Evolutionary conservation across 768 basidiomycete species (phyloP).

Genomic region (Suillus plorans): DNA sequence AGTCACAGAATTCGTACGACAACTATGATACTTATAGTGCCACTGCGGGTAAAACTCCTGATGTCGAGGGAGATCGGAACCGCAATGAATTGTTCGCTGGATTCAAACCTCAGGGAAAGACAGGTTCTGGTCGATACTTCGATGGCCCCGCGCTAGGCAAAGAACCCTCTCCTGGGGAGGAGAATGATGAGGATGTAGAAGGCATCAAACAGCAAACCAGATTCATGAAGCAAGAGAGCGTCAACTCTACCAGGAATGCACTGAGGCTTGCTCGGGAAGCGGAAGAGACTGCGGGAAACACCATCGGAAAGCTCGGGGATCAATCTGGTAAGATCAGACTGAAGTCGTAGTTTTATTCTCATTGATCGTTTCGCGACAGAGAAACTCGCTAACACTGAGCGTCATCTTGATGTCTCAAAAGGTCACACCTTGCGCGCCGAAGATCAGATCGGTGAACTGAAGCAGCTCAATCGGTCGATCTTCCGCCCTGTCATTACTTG

Average conservation of each 20-base stretch:
- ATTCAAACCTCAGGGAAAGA: slow-evolving; percentile 54
- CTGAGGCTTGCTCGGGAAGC: slow-evolving; percentile 92
- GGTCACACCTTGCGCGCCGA: slow-evolving; percentile 85
- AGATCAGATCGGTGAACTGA: slow-evolving; percentile 91
- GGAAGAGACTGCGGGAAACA: slow-evolving; percentile 91
- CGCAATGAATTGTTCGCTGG: slow-evolving; percentile 77
- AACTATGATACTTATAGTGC: slow-evolving; percentile 20
- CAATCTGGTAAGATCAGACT: slow-evolving; percentile 75
- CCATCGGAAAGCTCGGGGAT: slow-evolving; percentile 78
- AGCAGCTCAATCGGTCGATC: slow-evolving; percentile 91
- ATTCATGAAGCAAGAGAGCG: slow-evolving; percentile 88
- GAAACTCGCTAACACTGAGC: slow-evolving; percentile 90
- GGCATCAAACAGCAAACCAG: slow-evolving; percentile 92
- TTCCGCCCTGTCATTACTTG: slow-evolving; percentile 90
- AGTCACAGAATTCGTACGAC: slow-evolving; percentile 25
- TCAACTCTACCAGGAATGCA: slow-evolving; percentile 88
- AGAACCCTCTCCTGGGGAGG: slow-evolving; percentile 60
- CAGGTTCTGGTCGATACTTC: slow-evolving; percentile 64
- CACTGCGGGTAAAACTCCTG: slow-evolving; percentile 12
- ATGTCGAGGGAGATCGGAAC: slow-evolving; percentile 55
- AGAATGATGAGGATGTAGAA: slow-evolving; percentile 87
- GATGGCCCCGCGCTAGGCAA: slow-evolving; percentile 53
- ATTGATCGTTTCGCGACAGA: slow-evolving; percentile 40
- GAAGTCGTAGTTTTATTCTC: slow-evolving; percentile 3
- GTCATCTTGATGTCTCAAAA: slow-evolving; percentile 90